These are phyloP conservation scores for Aspergillaceae sp. DNA, from an alignment of 2,329 filamentous ascomycete species.

Conservation along the genomic window DNA sequence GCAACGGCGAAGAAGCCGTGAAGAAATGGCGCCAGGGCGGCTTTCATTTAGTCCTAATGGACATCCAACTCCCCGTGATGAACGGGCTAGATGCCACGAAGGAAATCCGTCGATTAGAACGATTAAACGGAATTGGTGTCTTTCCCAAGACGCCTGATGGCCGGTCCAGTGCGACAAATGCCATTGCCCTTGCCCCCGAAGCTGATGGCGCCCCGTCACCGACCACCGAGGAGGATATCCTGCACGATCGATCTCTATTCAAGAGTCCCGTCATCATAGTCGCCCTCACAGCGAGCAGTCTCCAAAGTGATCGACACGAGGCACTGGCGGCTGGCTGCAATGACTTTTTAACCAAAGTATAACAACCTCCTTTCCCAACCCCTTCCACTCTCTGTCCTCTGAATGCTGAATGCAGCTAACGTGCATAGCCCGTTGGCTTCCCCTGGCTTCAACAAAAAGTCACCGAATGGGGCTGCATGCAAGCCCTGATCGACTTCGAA, in stretches of 20 bases:
- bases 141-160: constrained; percentile 63
- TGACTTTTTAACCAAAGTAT: constrained; percentile 93
- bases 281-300: constrained; percentile 82
- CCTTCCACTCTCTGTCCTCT: neutral
- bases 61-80: constrained; percentile 96
- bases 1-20: constrained; percentile 89
- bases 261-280: constrained; percentile 98
- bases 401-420: too few relatives aligned
- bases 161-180: constrained; percentile 34
- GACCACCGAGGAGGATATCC: constrained; percentile 28
- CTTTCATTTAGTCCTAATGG: constrained; percentile 95
- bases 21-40: constrained; percentile 87
- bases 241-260: constrained; percentile 51
- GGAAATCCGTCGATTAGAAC: constrained; percentile 82
- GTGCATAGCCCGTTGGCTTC: constrained; percentile 80
- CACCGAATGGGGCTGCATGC: constrained; percentile 99
- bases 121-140: constrained; percentile 85
- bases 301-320: constrained; percentile 93
- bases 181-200: constrained; percentile 13
- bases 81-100: constrained; percentile 89
- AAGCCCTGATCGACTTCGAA: constrained; percentile 95
- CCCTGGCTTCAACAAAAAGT: constrained; percentile 96
- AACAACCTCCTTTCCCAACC: constrained; percentile 12
- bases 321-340: constrained; percentile 93
- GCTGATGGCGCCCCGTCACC: constrained; percentile 13